These are phyloP conservation scores for Verbascum thapsus DNA, from an alignment of 257 asterid genomes.

Conservation along the genomic window DNA sequence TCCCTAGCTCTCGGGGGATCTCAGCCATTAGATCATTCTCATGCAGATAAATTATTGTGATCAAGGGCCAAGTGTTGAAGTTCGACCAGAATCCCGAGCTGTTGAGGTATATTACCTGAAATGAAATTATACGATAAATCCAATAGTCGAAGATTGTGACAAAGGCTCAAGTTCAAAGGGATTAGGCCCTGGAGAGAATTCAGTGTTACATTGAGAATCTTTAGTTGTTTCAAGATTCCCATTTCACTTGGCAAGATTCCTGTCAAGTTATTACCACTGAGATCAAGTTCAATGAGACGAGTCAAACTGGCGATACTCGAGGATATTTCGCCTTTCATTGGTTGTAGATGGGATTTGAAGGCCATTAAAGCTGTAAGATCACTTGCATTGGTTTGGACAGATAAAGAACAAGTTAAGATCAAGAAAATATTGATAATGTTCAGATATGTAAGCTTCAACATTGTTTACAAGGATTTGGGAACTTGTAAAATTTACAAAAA, in stretches of 20 bases:
- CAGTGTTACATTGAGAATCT: constrained; percentile 30
- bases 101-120: constrained; percentile 36
- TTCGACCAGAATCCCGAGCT: constrained; percentile 39
- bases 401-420: constrained; percentile 12
- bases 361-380: constrained; percentile 43
- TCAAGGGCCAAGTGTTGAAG: constrained; percentile 31
- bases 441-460: constrained; percentile 10
- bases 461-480: not conserved
- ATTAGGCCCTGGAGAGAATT: constrained; percentile 41
- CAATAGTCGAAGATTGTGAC: constrained; percentile 29
- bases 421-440: not conserved
- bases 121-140: constrained; percentile 39
- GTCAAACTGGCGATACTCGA: constrained; percentile 33
- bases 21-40: constrained; percentile 40
- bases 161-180: constrained; percentile 37
- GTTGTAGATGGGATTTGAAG: constrained; percentile 36
- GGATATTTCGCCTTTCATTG: constrained; percentile 29
- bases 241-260: constrained; percentile 42
- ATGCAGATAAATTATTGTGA: constrained; percentile 37
- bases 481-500: too few relatives aligned
- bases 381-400: constrained; percentile 6
- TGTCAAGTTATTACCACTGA: constrained; percentile 35
- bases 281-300: constrained; percentile 37
- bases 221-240: constrained; percentile 37
- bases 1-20: constrained; percentile 40